Base-by-base conservation (phyloP, 495 filamentous ascomycete genomes). In the Penicillium desertorum region DNA sequence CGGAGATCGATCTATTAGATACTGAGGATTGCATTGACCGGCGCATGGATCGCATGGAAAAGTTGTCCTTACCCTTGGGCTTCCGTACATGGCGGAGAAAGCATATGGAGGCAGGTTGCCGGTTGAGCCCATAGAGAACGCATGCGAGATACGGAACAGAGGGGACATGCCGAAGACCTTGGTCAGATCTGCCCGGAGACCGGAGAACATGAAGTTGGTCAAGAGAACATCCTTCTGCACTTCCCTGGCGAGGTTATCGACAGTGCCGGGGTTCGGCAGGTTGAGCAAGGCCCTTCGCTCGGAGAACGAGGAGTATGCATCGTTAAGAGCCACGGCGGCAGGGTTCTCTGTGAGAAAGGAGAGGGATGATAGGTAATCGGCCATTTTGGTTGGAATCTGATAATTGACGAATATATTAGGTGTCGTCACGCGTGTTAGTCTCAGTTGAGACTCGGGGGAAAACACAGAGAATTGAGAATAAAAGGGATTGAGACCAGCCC, bases 71-170 rank as follows among this genome's bases (percentile, higher is more conserved):
- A 97, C 92, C 80, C 89, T 94, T 67, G 86, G 85, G 63, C 87
- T 96, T 55, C 95, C 95, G 71, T 91, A 96, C 66, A 99, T 82
- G 53, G 90, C 90, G 54, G 90, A 89, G 75, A 97, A 97, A 42
- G 88, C 88, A 73, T 99, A 99, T 36, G 95, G 95, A 66, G 91
- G 90, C 70, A 93, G 76, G 59, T 76, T 79, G 49, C 86, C 84
- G 67, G 94, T 88, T 16, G 83, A 83, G 56, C 95, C 93, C 86
- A 96, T 90, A 30, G 92, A 84, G 71, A 99, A 94, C 51, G 92
- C 88, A 81, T 99, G 95, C 49, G 92, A 96, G 57, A 96, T 88
- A 73, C 97, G 93, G 82, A 99, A 99, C 65, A 98, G 78, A 45
- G 94, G 95, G 60, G 85, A 82, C 67, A 96, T 82, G 79, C 90